These are phyloP conservation scores for Mikania micrantha DNA, from an alignment of 129 eudicot species.

Conservation along the genomic window DNA sequence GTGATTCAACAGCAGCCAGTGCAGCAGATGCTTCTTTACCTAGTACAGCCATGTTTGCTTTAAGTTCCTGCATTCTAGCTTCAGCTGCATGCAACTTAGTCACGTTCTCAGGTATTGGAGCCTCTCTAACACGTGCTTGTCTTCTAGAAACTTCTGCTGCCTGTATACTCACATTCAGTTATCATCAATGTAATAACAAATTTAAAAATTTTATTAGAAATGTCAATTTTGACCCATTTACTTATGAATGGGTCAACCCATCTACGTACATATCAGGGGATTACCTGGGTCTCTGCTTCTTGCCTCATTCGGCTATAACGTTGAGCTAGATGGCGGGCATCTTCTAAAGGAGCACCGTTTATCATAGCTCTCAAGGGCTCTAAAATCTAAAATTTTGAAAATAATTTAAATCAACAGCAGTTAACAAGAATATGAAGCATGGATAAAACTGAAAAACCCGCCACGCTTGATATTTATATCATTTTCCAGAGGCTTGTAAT, in stretches of 20 bases:
- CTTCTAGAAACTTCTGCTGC: constrained; percentile 87
- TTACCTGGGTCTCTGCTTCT: constrained; percentile 98
- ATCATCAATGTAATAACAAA: constrained; percentile 21
- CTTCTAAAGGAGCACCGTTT: constrained; percentile 86
- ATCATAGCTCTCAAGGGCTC: constrained; percentile 96
- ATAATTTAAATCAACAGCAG: background rate
- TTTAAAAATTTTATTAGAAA: background rate
- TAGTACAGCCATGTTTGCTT: constrained; percentile 92
- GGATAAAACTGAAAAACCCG: background rate
- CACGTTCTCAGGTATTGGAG: constrained; percentile 86
- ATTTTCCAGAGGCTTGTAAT: background rate
- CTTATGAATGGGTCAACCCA: background rate
- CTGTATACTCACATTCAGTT: constrained; percentile 47
- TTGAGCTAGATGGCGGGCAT: constrained; percentile 99
- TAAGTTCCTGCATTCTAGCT: constrained; percentile 87
- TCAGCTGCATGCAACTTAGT: constrained; percentile 95
- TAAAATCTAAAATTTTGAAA: constrained; percentile 40
- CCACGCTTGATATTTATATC: background rate
- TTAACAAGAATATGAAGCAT: constrained; percentile 1
- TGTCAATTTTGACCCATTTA: background rate
- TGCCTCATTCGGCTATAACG: constrained; percentile 97
- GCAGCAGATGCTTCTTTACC: constrained; percentile 99
- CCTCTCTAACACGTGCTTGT: constrained; percentile 87
- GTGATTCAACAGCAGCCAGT: constrained; percentile 89
- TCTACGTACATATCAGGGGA: background rate